Evolutionary conservation across 2,329 filamentous ascomycete species (phyloP), one percentile per base, ranked within the genome.

Genomic region (Ophiosphaerella korrae): DNA sequence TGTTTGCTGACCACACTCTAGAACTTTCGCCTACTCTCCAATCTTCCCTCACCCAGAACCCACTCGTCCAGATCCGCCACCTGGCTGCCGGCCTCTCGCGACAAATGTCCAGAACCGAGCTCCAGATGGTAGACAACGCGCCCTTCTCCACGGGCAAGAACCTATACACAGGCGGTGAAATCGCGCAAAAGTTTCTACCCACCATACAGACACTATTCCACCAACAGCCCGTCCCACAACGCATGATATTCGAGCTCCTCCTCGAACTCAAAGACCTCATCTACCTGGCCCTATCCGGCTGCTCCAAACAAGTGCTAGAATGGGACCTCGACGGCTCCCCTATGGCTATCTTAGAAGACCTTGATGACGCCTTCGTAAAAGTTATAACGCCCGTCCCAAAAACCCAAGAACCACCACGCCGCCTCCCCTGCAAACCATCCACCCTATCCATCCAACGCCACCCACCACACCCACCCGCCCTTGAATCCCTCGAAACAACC

Each of bases 401-500:
- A 1, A 24, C n/a, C 2, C 52, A 55, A 18, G 46, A 50, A 23
- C 52, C 44, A 32, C 54, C 52, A 37, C 53, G 48, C 11, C 38
- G 63, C 2, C 50, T 66, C 3, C 58, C 53, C n/a, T 62, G 58
- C 4, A 68, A 64, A 53, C 47, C 60, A 2, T 64, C 64, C 7
- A 51, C 35, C 48, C 21, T 50, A 23, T 35, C 51, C 21, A 13
- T 53, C 36, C 21, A 53, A 38, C 33, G 50, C 3, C 36, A 46
- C 26, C 47, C 52, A 16, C 46, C 26, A 48, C 52, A 16, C 46
- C 50, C 13, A 43, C 48, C 14, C 58, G 18, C 59, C 13, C 63
- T 72, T 9, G 69, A 72, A 52, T 68, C 65, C n/a, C 58, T 72
- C 24, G 65, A 71, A 44, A 70, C 67, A 1, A 72, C 69, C 6